Base-by-base conservation (phyloP, 768 basidiomycete genomes). In the Dentipellis fragilis region DNA sequence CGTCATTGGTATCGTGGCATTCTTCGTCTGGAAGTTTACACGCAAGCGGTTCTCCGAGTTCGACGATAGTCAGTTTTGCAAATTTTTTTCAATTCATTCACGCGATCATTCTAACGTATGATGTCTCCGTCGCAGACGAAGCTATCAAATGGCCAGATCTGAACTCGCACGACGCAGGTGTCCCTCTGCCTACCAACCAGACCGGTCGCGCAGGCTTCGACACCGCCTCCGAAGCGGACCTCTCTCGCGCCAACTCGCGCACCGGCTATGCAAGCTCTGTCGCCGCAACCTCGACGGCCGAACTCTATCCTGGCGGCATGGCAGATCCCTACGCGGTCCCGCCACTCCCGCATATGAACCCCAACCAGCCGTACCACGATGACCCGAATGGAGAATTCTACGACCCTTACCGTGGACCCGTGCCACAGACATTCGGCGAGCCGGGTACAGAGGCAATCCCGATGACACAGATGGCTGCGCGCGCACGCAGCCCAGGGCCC, bases 71-170 rank as follows among this genome's bases (percentile, higher is more conserved):
- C 68, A 63, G 87, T 80, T 39, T 46, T 42, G 56, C 35, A 55
- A 36, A 46, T 38, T 56, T 52, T 16, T n/a, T n/a, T n/a, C n/a
- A n/a, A n/a, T n/a, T 49, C 47, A 49, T 36, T 51, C 57, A 48
- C 8, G 23, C 49, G 55, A 54, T 49, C 42, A 14, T 55, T 51
- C 48, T 29, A 29, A 29, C 7, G 51, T 56, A 19, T 56, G n/a
- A 54, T 53, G 16, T 17, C 56, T 61, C 51, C 58, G 8, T 39
- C 48, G 10, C 65, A 89, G 87, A 77, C 62, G 87, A 89, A 69
- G 87, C 87, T 17, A 93, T 93, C 70, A 91, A 91, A 70, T 93
- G 90, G 90, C 90, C 90, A 3, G 90, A 93, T 63, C 77, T 91
- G 38, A 89, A 90, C 67, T 69, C 80, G 2, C 87, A 89, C 60